Conservation (phyloP, 495 filamentous ascomycete genomes). For the Staphylotrichum longicolle region DNA sequence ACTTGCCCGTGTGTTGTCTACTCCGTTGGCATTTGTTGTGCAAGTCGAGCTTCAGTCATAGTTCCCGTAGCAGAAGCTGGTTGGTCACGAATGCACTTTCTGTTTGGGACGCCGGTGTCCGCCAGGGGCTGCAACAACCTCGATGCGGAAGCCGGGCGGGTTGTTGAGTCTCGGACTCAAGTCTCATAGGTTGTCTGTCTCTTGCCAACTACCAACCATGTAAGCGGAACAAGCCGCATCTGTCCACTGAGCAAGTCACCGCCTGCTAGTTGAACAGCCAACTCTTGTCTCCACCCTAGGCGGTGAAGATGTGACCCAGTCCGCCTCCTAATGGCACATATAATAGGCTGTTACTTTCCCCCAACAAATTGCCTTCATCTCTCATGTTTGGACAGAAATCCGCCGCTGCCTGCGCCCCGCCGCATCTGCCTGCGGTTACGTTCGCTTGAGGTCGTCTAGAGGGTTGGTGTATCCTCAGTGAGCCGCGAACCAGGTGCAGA, state of each 20-base stretch:
- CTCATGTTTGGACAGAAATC: constrained; percentile 6
- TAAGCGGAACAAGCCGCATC: background rate
- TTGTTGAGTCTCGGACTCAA: constrained; percentile 1
- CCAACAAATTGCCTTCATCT: constrained; percentile 2
- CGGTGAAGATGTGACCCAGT: constrained; percentile 1
- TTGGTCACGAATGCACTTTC: background rate
- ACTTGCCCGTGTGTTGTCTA: background rate
- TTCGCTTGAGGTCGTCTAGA: background rate
- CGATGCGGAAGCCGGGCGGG: background rate
- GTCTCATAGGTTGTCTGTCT: constrained; percentile 1
- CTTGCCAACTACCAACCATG: background rate
- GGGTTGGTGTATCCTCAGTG: background rate
- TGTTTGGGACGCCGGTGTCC: background rate
- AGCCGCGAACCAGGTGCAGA: background rate
- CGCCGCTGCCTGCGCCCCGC: constrained; percentile 7
- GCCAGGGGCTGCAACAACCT: background rate
- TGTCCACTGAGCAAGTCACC: background rate
- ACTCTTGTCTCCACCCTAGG: background rate
- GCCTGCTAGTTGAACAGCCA: background rate
- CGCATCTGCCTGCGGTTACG: constrained; percentile 4
- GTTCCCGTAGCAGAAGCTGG: background rate
- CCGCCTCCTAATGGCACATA: constrained; percentile 5
- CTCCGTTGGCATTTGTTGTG: background rate
- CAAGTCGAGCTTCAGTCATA: background rate
- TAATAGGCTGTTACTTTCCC: constrained; percentile 6